Base-by-base conservation (phyloP, 768 basidiomycete species). In the Xerocomus potaroensis region DNA sequence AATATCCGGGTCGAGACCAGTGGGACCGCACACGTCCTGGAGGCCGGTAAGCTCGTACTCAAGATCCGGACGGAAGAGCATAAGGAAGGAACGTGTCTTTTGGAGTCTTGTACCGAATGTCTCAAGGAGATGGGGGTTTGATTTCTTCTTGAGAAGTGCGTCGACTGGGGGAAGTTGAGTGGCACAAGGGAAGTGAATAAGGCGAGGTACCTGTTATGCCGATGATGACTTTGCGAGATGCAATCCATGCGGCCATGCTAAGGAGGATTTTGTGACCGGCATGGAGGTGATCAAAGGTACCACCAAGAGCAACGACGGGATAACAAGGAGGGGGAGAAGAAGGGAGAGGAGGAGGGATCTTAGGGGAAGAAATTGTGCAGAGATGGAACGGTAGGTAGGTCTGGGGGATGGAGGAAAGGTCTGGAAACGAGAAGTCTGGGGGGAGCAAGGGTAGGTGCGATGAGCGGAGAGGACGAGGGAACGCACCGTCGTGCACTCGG, bases 241-340 rank as follows among this genome's bases (percentile, higher is more conserved):
- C 75, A 46, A 98, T 82, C 77, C 86, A 92, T 1, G 89, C 83
- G 11, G 81, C 86, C 83, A 96, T 91, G 59, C 91, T 89, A 10
- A 99, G 78, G 23, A 99, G 79, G 49, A 99, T 94, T 69, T 96
- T 96, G 71, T 99, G 96, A 0, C 95, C 96, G 4, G 92, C 81
- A 62, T 99, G 96, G 14, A 99, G 79, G 64, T 98, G 96, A 68
- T 99, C 96, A 66, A 98, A 98, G 0, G 96, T 98, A 0, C 96
- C 96, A 6, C 96, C 95, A 8, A 97, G 74, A 0, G 82, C 87
- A n/a, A 85, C 80, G 42, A 91, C 87, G 11, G 84, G 85, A 60
- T 70, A 77, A 11, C 53, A 41, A 5, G 69, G 52, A 1, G 51
- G 40, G 16, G n/a, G 52, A 1, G 51, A 41, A 16, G n/a, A 39